These are phyloP conservation scores for Oemleria cerasiformis DNA, from an alignment of 306 rosid species.

Conservation along the genomic window DNA sequence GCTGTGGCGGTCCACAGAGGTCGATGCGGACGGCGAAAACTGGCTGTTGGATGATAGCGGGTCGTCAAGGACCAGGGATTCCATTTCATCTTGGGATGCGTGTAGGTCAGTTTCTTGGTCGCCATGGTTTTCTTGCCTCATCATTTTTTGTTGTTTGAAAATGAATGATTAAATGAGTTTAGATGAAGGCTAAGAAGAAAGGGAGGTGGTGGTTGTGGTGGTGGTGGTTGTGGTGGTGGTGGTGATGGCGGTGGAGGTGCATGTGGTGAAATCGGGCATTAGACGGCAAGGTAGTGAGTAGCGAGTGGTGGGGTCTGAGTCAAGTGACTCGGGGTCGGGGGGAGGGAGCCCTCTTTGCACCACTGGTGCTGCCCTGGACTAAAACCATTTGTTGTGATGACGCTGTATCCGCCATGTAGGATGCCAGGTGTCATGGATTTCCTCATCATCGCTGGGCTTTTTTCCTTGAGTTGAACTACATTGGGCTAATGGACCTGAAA, in stretches of 20 bases:
- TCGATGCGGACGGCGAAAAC: background rate
- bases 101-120: background rate
- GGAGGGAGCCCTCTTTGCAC: background rate
- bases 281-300: conserved; percentile 5
- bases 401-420: background rate
- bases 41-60: conserved; percentile 1
- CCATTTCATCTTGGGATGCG: conserved; percentile 9
- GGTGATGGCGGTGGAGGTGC: background rate
- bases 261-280: background rate
- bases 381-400: background rate
- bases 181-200: background rate
- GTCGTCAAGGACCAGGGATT: conserved; percentile 1
- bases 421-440: background rate
- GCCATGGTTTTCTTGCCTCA: background rate
- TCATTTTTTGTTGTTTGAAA: background rate
- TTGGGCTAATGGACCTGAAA: background rate
- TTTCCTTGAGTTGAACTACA: no score
- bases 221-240: background rate
- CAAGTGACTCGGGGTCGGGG: background rate
- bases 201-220: background rate
- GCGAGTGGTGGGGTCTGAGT: background rate
- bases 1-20: background rate
- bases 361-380: background rate
- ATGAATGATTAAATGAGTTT: background rate
- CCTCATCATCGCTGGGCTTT: background rate